Conservation (phyloP, 2,329 filamentous ascomycete genomes). For the Chaetothyriales sp. region DNA sequence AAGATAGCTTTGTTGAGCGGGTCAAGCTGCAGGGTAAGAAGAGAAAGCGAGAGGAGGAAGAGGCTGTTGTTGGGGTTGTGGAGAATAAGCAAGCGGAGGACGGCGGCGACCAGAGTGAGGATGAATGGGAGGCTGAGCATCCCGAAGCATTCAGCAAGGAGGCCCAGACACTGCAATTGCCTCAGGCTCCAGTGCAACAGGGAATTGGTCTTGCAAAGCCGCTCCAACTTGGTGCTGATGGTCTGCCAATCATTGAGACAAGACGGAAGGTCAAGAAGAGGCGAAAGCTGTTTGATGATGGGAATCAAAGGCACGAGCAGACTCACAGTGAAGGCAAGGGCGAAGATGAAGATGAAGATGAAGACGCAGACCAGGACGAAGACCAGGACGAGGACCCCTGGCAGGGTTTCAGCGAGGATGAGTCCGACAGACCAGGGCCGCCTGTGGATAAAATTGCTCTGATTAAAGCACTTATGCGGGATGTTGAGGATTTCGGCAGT, state of each 20-base stretch:
- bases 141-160: constrained; percentile 25
- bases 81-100: constrained; percentile 4
- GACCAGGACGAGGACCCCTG: background rate
- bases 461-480: background rate
- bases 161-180: constrained; percentile 26
- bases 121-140: constrained; percentile 19
- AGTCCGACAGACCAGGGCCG: background rate
- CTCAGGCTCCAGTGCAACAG: background rate
- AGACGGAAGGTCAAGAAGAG: constrained; percentile 57
- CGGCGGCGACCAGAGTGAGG: constrained; percentile 14
- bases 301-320: constrained; percentile 31
- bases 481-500: constrained; percentile 16
- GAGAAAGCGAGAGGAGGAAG: constrained; percentile 33
- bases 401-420: background rate
- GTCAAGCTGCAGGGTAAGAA: background rate
- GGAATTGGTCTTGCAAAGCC: constrained; percentile 80
- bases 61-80: constrained; percentile 32
- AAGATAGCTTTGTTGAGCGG: background rate
- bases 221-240: constrained; percentile 62
- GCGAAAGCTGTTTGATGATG: constrained; percentile 11
- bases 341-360: background rate
- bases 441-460: background rate
- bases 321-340: constrained; percentile 26
- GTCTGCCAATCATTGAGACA: constrained; percentile 61
- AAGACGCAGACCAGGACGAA: background rate